A percentile compares a stretch with the other conserved stretches of the same genome.
Evolutionary conservation across 2,329 filamentous ascomycete genomes (phyloP).

Genomic region (Aspergillaceae sp.): DNA sequence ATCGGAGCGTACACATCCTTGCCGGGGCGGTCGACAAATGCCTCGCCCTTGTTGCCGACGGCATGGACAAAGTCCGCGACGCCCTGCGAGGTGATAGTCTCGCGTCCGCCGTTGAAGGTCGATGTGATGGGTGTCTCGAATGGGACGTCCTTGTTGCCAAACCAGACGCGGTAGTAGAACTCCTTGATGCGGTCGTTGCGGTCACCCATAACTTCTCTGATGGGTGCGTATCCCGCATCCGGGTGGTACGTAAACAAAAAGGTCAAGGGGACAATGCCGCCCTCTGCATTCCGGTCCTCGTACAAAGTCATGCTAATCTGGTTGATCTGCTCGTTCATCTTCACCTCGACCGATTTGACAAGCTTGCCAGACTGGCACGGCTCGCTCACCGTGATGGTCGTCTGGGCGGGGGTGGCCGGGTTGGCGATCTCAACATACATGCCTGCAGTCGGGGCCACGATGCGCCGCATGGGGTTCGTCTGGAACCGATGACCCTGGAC

Average conservation of each 20-base stretch:
- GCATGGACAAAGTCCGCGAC: constrained; percentile 99
- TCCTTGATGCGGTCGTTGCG: constrained; percentile 98
- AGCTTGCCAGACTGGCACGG: constrained; percentile 79
- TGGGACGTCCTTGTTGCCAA: constrained; percentile 74
- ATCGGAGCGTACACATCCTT: constrained; percentile 94
- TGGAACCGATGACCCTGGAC: constrained; percentile 96
- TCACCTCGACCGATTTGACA: constrained; percentile 79
- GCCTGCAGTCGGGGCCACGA: constrained; percentile 77
- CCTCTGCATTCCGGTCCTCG: constrained; percentile 82
- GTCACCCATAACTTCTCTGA: constrained; percentile 89
- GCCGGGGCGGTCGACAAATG: constrained; percentile 89
- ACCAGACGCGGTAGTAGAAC: constrained; percentile 98
- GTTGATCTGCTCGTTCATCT: constrained; percentile 57
- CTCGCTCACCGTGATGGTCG: constrained; percentile 77
- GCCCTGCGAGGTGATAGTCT: constrained; percentile 78
- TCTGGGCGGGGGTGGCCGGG: constrained; percentile 74
- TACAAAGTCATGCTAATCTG: constrained; percentile 85
- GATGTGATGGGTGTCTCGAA: constrained; percentile 78
- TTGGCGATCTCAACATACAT: constrained; percentile 81
- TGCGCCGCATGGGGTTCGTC: constrained; percentile 87
- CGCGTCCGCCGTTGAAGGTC: constrained; percentile 80
- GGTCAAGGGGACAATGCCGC: constrained; percentile 70
- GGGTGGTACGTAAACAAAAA: constrained; percentile 90
- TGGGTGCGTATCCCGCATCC: constrained; percentile 93
- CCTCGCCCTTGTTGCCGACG: constrained; percentile 93